phyloP scores from a whole-genome alignment of 495 filamentous ascomycete species.

The Xylaria bambusicola region DNA sequence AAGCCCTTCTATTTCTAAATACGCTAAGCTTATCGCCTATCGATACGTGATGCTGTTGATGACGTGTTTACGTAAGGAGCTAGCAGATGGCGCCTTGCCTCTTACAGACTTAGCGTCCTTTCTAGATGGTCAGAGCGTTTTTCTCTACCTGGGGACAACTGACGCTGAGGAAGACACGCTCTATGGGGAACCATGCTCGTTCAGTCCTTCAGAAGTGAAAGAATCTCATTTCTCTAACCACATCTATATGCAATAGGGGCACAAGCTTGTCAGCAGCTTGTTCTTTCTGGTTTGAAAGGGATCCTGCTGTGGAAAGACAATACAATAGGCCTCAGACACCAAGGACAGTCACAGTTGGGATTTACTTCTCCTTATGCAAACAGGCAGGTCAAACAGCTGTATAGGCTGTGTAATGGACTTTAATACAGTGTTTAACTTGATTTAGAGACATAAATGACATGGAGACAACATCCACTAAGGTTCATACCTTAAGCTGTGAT shows the following conservation, averaged over 20 bases:
- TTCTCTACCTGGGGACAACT: background rate
- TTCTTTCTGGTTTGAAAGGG: background rate
- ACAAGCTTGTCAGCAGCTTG: background rate
- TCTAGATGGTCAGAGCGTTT: background rate
- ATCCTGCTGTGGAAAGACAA: too few species aligned
- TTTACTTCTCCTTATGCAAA: background rate
- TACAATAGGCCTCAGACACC: too few species aligned
- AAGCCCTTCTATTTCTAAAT: constrained; percentile 5
- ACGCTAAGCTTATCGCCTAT: constrained; percentile 18
- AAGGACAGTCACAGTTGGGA: background rate
- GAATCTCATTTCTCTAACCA: background rate
- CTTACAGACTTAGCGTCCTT: background rate
- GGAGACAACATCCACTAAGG: too few species aligned
- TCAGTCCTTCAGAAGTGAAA: background rate
- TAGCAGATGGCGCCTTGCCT: constrained; percentile 1
- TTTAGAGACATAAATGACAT: too few species aligned
- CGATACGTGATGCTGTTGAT: constrained; percentile 12
- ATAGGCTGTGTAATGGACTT: too few species aligned
- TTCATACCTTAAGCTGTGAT: too few species aligned
- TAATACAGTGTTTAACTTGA: too few species aligned
- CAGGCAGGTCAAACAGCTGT: too few species aligned
- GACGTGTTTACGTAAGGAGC: too few species aligned
- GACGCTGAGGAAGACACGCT: background rate
- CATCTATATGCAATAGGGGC: background rate
- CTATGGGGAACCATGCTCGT: background rate